Conservation (phyloP, 2,329 filamentous ascomycete genomes). For the Teratosphaeria gauchensis region DNA sequence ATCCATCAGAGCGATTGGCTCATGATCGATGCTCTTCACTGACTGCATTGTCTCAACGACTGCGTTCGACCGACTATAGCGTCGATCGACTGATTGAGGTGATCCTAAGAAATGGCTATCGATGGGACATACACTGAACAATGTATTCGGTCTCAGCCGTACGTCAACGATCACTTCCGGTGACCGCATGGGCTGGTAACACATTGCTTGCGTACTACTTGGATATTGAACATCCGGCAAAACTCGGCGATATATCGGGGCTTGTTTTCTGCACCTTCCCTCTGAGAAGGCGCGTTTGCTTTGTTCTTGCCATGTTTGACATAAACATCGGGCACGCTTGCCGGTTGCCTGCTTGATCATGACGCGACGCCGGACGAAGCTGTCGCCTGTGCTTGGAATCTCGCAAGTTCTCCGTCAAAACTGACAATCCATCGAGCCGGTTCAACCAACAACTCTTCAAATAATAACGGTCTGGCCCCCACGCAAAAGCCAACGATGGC, state of each 20-base stretch:
- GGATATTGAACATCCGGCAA: neutral
- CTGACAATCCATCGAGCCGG: neutral
- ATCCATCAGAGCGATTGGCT: too few relatives aligned
- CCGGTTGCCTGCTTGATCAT: neutral
- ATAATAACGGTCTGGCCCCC: neutral
- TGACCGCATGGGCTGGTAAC: too few relatives aligned
- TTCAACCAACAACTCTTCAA: neutral
- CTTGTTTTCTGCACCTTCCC: neutral
- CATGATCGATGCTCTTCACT: too few relatives aligned
- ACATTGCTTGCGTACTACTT: too few relatives aligned
- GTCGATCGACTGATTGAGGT: too few relatives aligned
- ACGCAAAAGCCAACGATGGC: neutral
- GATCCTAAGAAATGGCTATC: too few relatives aligned
- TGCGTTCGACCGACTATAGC: too few relatives aligned
- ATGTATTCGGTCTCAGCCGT: too few relatives aligned
- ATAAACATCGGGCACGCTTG: neutral
- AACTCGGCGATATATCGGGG: neutral
- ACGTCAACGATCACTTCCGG: too few relatives aligned
- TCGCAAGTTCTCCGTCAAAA: neutral
- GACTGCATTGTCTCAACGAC: too few relatives aligned
- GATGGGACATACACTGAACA: too few relatives aligned
- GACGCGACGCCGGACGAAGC: neutral
- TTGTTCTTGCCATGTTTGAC: neutral
- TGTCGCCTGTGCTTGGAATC: neutral
- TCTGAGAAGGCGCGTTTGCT: neutral